A percentile compares a stretch with the other conserved stretches of the same genome.
phyloP scores from a whole-genome alignment of 2,329 filamentous ascomycete species.

The Cordyceps farinosa region DNA sequence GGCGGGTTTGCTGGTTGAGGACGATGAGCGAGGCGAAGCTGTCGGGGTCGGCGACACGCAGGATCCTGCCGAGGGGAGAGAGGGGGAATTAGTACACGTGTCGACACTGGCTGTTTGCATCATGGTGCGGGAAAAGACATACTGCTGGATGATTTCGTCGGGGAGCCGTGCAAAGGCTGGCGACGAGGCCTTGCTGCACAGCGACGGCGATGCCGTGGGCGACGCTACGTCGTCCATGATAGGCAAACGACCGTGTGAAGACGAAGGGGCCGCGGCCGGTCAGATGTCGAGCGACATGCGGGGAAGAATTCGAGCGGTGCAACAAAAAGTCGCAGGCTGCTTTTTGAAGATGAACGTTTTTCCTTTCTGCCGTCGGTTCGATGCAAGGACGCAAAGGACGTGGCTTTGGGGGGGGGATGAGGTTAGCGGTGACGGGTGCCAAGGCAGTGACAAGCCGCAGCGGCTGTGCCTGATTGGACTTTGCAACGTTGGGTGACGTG shows the following conservation, averaged over 20 bases:
- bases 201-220: background rate
- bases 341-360: background rate
- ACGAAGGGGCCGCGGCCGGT: constrained; percentile 10
- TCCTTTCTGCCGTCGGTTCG: background rate
- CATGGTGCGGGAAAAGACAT: constrained; percentile 29
- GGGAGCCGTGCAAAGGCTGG: constrained; percentile 54
- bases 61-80: constrained; percentile 46
- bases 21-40: constrained; percentile 64
- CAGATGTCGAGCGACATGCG: constrained; percentile 7
- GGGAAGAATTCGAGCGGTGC: background rate
- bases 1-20: constrained; percentile 63
- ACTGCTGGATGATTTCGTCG: constrained; percentile 69
- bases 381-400: background rate
- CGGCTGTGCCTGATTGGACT: constrained; percentile 8
- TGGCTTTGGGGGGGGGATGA: background rate
- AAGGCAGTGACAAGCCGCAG: constrained; percentile 1
- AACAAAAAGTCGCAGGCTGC: background rate
- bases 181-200: constrained; percentile 25
- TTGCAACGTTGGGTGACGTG: no score
- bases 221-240: background rate
- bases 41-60: constrained; percentile 56
- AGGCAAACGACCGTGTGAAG: background rate
- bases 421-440: background rate
- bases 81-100: constrained; percentile 20
- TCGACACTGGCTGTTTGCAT: background rate